Conservation (phyloP, 2,329 filamentous ascomycete species). For the Escovopsis sp. region DNA sequence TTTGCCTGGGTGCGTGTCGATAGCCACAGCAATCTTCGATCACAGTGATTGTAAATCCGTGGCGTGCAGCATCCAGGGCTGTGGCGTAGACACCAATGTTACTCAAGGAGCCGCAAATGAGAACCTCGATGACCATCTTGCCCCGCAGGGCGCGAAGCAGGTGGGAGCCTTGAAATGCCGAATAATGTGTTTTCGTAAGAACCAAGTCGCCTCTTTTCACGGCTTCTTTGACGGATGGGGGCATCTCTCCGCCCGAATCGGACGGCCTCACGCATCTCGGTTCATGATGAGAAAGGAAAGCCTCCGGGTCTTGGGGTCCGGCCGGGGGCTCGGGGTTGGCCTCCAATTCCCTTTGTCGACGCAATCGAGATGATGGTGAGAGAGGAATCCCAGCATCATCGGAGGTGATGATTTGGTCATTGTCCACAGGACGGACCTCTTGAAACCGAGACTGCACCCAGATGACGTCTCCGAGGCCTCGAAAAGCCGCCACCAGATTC, state of each 20-base stretch:
- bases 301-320: conserved; percentile 20
- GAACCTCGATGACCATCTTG: conserved; percentile 79
- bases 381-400: conserved; percentile 14
- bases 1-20: conserved; percentile 52
- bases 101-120: conserved; percentile 71
- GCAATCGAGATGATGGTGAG: conserved; percentile 5
- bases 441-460: conserved; percentile 73
- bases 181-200: conserved; percentile 66
- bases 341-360: conserved; percentile 2
- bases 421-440: conserved; percentile 39
- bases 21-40: conserved; percentile 83
- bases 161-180: conserved; percentile 62
- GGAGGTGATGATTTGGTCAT: conserved; percentile 32
- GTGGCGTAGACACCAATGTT: conserved; percentile 88
- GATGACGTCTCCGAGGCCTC: conserved; percentile 55
- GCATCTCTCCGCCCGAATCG: conserved; percentile 30
- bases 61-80: conserved; percentile 73
- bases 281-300: conserved; percentile 28
- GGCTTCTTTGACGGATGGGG: conserved; percentile 23
- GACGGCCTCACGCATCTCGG: conserved; percentile 28
- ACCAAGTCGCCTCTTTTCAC: conserved; percentile 34
- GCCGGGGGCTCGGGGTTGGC: not conserved
- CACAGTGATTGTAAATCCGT: conserved; percentile 76
- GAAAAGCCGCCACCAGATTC: conserved; percentile 55
- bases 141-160: conserved; percentile 65